Conservation (phyloP, 306 rosid species). For the Dryas drummondii region DNA sequence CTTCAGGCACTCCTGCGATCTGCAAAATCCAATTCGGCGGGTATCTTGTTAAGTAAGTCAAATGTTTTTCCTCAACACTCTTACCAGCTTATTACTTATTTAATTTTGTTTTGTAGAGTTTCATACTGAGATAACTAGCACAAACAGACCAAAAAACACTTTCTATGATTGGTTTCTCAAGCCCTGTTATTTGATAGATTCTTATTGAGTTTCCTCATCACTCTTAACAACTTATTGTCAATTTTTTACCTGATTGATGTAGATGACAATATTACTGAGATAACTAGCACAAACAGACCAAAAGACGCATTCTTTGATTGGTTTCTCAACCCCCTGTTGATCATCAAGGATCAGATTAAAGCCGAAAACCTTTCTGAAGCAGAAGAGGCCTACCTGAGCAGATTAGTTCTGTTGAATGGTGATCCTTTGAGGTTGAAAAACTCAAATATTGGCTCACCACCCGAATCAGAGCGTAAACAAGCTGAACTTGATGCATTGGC, state of each 20-base stretch:
- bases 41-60: conserved; percentile 68
- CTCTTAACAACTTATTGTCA: background rate
- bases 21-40: conserved; percentile 54
- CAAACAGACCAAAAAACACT: background rate
- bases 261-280: conserved; percentile 69
- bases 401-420: conserved; percentile 68
- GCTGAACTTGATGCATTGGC: conserved; percentile 91
- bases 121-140: background rate
- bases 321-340: conserved; percentile 85
- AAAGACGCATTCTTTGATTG: conserved; percentile 75
- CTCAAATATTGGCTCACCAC: conserved; percentile 46
- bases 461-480: conserved; percentile 75
- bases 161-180: background rate
- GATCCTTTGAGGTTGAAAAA: conserved; percentile 63
- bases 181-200: background rate
- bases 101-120: background rate
- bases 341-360: conserved; percentile 84
- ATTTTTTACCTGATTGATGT: conserved; percentile 28
- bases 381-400: conserved; percentile 78
- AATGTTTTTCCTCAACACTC: background rate
- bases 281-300: conserved; percentile 76
- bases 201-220: background rate
- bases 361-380: conserved; percentile 73
- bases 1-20: conserved; percentile 80
- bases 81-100: too few relatives aligned